phyloP scores from a whole-genome alignment of 345 rosid genomes.

The Viola odorata region DNA sequence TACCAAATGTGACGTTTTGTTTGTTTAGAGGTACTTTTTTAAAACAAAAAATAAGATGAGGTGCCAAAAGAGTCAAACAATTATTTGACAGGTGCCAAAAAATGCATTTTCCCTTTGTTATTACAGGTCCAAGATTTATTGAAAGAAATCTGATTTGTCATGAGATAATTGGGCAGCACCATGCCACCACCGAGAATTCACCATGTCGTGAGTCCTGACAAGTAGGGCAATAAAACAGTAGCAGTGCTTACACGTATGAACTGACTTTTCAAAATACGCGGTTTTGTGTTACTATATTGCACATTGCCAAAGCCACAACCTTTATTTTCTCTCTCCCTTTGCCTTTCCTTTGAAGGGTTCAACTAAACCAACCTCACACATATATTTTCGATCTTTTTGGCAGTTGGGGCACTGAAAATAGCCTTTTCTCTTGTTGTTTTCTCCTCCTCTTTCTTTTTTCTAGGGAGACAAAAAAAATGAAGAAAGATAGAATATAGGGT shows the following conservation, averaged over 20 bases:
- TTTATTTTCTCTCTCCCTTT: constrained; percentile 5
- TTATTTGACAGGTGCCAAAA: too few species aligned
- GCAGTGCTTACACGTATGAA: constrained; percentile 7
- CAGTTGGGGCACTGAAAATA: constrained; percentile 5
- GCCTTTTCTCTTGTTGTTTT: background rate
- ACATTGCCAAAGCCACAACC: too few species aligned
- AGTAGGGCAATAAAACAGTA: background rate
- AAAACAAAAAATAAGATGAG: too few species aligned
- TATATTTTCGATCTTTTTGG: constrained; percentile 5
- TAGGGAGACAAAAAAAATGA: background rate
- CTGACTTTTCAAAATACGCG: constrained; percentile 28
- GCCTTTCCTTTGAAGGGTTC: constrained; percentile 20
- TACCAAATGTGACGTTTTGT: too few species aligned
- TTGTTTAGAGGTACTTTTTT: too few species aligned
- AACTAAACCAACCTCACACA: constrained; percentile 2
- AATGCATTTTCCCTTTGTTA: too few species aligned
- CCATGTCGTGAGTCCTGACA: background rate
- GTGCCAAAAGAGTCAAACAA: too few species aligned
- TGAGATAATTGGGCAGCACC: too few species aligned
- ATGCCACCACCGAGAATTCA: too few species aligned
- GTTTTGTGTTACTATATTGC: constrained; percentile 9
- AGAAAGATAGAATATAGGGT: background rate
- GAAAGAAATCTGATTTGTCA: too few species aligned
- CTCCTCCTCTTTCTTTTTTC: background rate
- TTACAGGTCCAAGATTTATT: too few species aligned